A percentile compares a stretch with the other conserved stretches of the same genome.
These are phyloP conservation scores for Monosporascus sp. DNA, from an alignment of 2,329 filamentous ascomycete genomes.

Conservation along the genomic window DNA sequence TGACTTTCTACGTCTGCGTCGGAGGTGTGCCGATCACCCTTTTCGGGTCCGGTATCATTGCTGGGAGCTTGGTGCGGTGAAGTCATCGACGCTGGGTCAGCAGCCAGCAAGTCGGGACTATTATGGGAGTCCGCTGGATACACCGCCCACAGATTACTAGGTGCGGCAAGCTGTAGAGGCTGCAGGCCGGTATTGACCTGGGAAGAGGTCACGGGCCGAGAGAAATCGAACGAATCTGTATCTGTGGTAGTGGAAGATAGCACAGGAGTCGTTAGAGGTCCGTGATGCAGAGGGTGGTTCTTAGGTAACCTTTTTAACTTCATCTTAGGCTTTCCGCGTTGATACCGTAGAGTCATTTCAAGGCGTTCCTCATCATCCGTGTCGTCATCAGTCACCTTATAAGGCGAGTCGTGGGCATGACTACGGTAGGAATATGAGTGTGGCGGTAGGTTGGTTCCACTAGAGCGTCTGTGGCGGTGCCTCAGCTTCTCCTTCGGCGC, in stretches of 20 bases:
- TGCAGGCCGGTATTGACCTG: conserved; percentile 1
- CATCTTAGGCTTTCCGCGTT: conserved; percentile 30
- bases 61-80: conserved; percentile 11
- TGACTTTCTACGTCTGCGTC: conserved; percentile 27
- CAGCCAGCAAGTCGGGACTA: conserved; percentile 1
- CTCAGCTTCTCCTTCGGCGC: conserved; percentile 25
- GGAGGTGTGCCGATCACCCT: conserved; percentile 21
- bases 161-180: neutral
- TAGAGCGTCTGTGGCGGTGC: conserved; percentile 41
- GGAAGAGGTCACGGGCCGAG: conserved; percentile 25
- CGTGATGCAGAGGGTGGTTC: conserved; percentile 30
- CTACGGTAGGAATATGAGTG: conserved; percentile 29
- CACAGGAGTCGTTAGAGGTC: conserved; percentile 23
- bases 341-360: conserved; percentile 34
- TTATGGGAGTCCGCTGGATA: conserved; percentile 3
- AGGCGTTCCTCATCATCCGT: conserved; percentile 39
- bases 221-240: conserved; percentile 33
- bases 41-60: conserved; percentile 15
- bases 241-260: conserved; percentile 20
- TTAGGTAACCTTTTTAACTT: conserved; percentile 38
- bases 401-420: conserved; percentile 30
- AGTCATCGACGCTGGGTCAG: conserved; percentile 17
- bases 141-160: conserved; percentile 4
- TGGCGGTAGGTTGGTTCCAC: conserved; percentile 43
- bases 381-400: conserved; percentile 38